Conservation (phyloP, 768 basidiomycete species). For the Leccinum arenicola region DNA sequence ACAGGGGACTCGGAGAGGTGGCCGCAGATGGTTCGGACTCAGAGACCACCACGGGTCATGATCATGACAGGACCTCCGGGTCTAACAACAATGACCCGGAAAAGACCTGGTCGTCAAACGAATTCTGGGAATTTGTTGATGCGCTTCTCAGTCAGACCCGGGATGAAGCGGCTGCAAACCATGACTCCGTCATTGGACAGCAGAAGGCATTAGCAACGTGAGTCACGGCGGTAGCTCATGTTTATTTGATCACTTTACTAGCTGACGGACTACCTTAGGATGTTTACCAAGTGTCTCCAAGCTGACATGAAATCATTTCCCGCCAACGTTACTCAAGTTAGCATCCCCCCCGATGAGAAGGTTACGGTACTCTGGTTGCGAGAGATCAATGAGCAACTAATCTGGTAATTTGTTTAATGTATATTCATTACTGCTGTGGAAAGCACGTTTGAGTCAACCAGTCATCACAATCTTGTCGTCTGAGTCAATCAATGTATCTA, state of each 20-base stretch:
- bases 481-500: too few species aligned
- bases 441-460: too few species aligned
- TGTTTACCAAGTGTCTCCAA: neutral
- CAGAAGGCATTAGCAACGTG: too few species aligned
- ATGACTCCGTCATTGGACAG: too few species aligned
- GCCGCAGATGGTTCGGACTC: neutral
- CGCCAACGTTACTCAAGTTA: neutral
- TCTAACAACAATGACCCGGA: too few species aligned
- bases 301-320: neutral
- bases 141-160: too few species aligned
- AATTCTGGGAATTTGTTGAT: too few species aligned
- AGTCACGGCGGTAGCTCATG: neutral
- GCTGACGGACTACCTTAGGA: neutral
- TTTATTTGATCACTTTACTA: neutral
- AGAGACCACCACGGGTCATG: neutral
- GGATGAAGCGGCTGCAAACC: too few species aligned
- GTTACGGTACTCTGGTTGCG: neutral
- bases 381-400: neutral
- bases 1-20: neutral
- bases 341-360: neutral
- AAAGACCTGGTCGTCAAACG: too few species aligned
- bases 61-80: neutral
- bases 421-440: too few species aligned
- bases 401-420: neutral
- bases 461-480: too few species aligned